Percentiles rank a stretch among this genome's conserved stretches.
phyloP scores from a whole-genome alignment of 2,329 filamentous ascomycete species.

The Lasiodiplodia sp. region DNA sequence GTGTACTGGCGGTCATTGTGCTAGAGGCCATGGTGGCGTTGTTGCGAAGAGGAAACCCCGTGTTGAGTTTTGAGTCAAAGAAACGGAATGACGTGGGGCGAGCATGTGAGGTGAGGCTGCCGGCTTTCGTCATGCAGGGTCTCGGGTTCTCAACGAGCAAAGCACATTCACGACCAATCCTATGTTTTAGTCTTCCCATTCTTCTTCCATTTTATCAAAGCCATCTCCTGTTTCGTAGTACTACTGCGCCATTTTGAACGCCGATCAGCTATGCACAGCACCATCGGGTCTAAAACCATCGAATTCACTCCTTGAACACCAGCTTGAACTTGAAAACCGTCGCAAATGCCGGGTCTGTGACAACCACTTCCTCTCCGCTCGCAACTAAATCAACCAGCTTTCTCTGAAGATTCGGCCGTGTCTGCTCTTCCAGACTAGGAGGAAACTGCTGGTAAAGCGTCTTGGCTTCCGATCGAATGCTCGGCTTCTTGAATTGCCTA shows the following conservation, averaged over 20 bases:
- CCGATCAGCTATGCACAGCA: not conserved
- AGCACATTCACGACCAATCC: not conserved
- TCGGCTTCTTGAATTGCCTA: constrained; percentile 88
- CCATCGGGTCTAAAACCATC: not conserved
- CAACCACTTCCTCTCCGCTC: constrained; percentile 86
- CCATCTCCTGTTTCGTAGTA: too few relatives aligned
- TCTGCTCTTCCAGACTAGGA: constrained; percentile 81
- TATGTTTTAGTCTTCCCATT: not conserved
- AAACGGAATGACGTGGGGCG: constrained; percentile 26
- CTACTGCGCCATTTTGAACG: not conserved
- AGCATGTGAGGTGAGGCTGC: constrained; percentile 9
- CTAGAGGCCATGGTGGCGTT: constrained; percentile 27
- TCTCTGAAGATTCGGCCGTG: constrained; percentile 79
- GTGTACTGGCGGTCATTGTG: constrained; percentile 26
- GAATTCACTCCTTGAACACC: constrained; percentile 47
- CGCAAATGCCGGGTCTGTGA: constrained; percentile 89
- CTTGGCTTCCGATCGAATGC: constrained; percentile 79
- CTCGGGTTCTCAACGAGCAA: not conserved
- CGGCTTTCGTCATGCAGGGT: constrained; percentile 20
- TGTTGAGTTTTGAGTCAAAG: constrained; percentile 14
- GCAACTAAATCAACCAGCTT: constrained; percentile 79
- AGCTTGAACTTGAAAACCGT: constrained; percentile 71
- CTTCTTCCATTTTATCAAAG: too few relatives aligned
- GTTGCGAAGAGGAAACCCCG: not conserved
- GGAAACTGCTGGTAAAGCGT: constrained; percentile 91